Evolutionary conservation across 805 yeast species (phyloP).

Genomic region (Cyberlindnera bimundalis): DNA sequence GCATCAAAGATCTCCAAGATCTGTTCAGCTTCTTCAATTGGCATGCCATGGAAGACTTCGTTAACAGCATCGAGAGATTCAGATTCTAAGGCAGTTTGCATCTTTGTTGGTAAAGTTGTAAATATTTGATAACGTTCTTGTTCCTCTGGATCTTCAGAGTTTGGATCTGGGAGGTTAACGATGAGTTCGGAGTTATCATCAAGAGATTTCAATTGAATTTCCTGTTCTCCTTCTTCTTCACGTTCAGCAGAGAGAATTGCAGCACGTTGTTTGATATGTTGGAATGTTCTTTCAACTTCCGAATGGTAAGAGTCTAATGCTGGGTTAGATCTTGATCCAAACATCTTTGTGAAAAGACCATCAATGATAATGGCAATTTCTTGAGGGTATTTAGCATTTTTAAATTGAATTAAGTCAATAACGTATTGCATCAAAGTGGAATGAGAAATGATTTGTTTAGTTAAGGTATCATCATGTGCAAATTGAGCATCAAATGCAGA

Average conservation of each 20-base stretch:
- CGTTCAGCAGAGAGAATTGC: slow-evolving; percentile 57
- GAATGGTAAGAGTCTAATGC: slow-evolving; percentile 67
- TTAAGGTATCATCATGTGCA: slow-evolving; percentile 48
- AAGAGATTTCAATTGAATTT: slow-evolving; percentile 79
- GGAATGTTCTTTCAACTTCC: slow-evolving; percentile 70
- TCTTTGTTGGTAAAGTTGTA: slow-evolving; percentile 49
- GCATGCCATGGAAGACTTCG: slow-evolving; percentile 69
- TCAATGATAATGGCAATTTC: slow-evolving; percentile 47
- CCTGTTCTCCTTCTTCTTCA: slow-evolving; percentile 46
- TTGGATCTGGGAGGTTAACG: slow-evolving; percentile 62
- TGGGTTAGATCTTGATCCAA: slow-evolving; percentile 39
- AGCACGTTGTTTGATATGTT: slow-evolving; percentile 76
- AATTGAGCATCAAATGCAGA: slow-evolving; percentile 84
- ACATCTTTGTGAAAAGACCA: slow-evolving; percentile 63
- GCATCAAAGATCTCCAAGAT: slow-evolving; percentile 71
- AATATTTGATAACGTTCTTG: slow-evolving; percentile 49
- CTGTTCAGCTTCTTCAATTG: slow-evolving; percentile 75
- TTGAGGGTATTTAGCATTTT: slow-evolving; percentile 31
- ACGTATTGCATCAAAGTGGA: slow-evolving; percentile 77
- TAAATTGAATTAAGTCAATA: slow-evolving; percentile 37
- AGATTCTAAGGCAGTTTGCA: slow-evolving; percentile 76
- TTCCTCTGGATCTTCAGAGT: slow-evolving; percentile 43
- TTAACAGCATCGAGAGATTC: slow-evolving; percentile 75
- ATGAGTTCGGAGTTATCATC: slow-evolving; percentile 78
- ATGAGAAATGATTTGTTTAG: slow-evolving; percentile 73